Evolutionary conservation across 2,329 filamentous ascomycete genomes (phyloP).

Genomic region (Phoma sp.): DNA sequence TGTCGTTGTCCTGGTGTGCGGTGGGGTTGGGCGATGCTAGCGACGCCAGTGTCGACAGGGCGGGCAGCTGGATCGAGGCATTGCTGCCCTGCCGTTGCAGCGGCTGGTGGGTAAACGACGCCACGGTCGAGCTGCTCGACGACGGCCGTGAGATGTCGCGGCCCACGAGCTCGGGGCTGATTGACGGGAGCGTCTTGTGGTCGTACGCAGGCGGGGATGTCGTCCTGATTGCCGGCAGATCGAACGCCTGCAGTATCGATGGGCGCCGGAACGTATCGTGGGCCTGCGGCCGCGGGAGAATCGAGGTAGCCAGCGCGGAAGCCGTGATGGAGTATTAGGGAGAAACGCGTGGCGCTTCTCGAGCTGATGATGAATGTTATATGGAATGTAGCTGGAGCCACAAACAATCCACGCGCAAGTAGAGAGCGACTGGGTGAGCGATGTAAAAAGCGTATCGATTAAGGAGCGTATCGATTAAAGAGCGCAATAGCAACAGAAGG

Average conservation of each 20-base stretch:
- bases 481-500: too few species aligned
- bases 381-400: slow-evolving; percentile 20
- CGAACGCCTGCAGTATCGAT: slow-evolving; percentile 57
- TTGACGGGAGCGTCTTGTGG: slow-evolving; percentile 57
- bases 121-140: slow-evolving; percentile 61
- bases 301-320: slow-evolving; percentile 65
- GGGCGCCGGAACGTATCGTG: slow-evolving; percentile 59
- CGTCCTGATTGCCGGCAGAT: slow-evolving; percentile 57
- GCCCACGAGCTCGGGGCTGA: slow-evolving; percentile 54
- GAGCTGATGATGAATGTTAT: slow-evolving; percentile 10
- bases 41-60: slow-evolving; percentile 66
- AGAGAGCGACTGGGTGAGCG: slow-evolving; percentile 32
- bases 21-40: slow-evolving; percentile 61
- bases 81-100: slow-evolving; percentile 51
- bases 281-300: slow-evolving; percentile 67
- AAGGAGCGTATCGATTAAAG: slow-evolving; percentile 26
- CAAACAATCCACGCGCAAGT: slow-evolving; percentile 16
- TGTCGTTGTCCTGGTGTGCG: slow-evolving; percentile 45
- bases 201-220: slow-evolving; percentile 52
- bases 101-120: slow-evolving; percentile 50
- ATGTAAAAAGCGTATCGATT: slow-evolving; percentile 31
- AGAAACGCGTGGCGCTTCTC: slow-evolving; percentile 50
- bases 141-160: slow-evolving; percentile 62
- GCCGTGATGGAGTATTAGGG: slow-evolving; percentile 54
- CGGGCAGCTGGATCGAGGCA: slow-evolving; percentile 59